These are phyloP conservation scores for Rhexocercosporidium sp. DNA, from an alignment of 2,329 filamentous ascomycete species.

Conservation along the genomic window DNA sequence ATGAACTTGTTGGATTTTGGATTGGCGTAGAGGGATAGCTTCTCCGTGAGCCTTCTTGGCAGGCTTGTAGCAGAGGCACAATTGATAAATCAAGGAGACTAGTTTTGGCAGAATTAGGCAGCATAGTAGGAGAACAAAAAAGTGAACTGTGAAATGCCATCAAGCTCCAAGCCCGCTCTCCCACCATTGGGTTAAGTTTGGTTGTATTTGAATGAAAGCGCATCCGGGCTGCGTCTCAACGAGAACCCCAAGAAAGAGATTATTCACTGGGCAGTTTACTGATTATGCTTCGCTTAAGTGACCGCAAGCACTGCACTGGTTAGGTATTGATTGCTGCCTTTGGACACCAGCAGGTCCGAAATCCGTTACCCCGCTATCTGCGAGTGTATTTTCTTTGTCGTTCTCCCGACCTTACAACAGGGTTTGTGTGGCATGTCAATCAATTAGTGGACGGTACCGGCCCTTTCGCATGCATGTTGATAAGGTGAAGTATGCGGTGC, in stretches of 20 bases:
- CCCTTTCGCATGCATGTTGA: slow-evolving; percentile 15
- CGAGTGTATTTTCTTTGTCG: not conserved
- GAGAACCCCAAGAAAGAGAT: too few species aligned
- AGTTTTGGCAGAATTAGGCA: too few species aligned
- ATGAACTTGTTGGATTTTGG: not conserved
- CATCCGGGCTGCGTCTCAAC: too few species aligned
- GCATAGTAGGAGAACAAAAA: too few species aligned
- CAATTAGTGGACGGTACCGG: not conserved
- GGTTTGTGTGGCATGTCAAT: not conserved
- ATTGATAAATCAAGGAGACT: too few species aligned
- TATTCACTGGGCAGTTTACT: not conserved
- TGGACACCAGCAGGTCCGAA: not conserved
- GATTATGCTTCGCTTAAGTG: not conserved
- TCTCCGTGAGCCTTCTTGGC: too few species aligned
- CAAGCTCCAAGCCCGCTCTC: too few species aligned
- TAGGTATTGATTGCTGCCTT: not conserved
- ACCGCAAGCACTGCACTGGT: too few species aligned
- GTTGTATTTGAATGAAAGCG: too few species aligned
- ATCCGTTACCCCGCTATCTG: not conserved
- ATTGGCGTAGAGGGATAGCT: not conserved
- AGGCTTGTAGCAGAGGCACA: too few species aligned
- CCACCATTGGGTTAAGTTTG: too few species aligned
- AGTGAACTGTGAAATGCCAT: too few species aligned
- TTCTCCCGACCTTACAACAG: not conserved
- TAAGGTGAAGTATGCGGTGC: not conserved